Percentiles rank a stretch among this genome's conserved stretches.
phyloP scores from a whole-genome alignment of 1,139 yeast species.

The Ogataea hybrid region DNA sequence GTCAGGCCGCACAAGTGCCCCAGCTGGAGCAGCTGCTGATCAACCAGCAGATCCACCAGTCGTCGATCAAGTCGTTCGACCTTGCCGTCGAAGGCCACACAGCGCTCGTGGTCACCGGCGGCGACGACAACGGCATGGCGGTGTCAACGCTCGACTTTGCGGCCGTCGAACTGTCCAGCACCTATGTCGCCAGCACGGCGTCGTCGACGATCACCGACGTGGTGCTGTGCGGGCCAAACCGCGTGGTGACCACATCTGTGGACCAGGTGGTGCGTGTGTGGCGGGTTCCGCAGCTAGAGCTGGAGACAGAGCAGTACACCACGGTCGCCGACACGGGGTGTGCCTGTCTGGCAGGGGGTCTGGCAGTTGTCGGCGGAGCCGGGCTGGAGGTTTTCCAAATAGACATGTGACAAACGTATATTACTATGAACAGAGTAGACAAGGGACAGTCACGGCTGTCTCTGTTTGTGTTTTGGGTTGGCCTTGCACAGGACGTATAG shows the following conservation, averaged over 20 bases:
- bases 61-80: conserved; percentile 66
- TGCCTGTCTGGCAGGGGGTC: conserved; percentile 39
- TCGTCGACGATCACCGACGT: conserved; percentile 83
- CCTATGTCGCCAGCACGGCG: conserved; percentile 57
- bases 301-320: conserved; percentile 54
- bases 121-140: conserved; percentile 83
- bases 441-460: conserved; percentile 40
- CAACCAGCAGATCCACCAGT: conserved; percentile 69
- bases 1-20: neutral
- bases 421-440: neutral
- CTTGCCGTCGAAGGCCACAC: conserved; percentile 25
- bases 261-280: conserved; percentile 78
- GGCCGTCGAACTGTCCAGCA: conserved; percentile 9
- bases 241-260: conserved; percentile 59
- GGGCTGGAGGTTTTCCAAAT: conserved; percentile 49
- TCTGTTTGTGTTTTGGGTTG: conserved; percentile 93
- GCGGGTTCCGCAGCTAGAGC: conserved; percentile 41
- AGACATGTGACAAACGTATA: neutral
- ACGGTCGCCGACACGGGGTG: conserved; percentile 93
- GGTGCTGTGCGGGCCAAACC: conserved; percentile 29
- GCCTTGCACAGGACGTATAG: conserved; percentile 91
- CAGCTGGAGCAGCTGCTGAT: conserved; percentile 27
- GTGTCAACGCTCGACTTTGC: conserved; percentile 39
- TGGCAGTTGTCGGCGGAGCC: conserved; percentile 65
- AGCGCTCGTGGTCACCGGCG: conserved; percentile 59